Base-by-base conservation (phyloP, 2,329 filamentous ascomycete species). In the Colletotrichum brevisporum region DNA sequence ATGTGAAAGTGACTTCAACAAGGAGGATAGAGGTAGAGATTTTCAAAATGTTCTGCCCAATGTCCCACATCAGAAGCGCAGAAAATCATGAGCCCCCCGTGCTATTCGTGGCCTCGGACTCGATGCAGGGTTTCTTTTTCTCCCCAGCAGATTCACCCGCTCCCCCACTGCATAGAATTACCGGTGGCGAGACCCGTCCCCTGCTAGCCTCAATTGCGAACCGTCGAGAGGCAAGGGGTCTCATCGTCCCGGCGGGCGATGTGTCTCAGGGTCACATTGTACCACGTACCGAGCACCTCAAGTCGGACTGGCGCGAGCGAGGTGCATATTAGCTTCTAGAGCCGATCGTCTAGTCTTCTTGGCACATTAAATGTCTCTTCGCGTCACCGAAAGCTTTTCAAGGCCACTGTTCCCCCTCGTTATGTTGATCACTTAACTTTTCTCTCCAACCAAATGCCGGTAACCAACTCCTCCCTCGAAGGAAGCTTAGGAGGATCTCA, bases 221-320 rank as follows among this genome's bases (percentile, higher is more conserved):
- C 53, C 36, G 4, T 6, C 54, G 18, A 47, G 43, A 50, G 24
- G 47, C 39, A 21, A 10, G 51, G 52, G n/a, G 43, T 48, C 16
- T n/a, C 21, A 36, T 4, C 6, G 18, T 18, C 21, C 26, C 2
- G 21, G 36, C 15, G 59, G 39, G 50, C 48, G 16, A 12, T 13
- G 18, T 45, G 66, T 66, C 61, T 59, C 66, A 66, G 54, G 31
- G 61, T 69, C 50, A 50, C 36, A 60, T 69, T 48, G 54, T 43
- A 66, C 52, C 21, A 39, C 64, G 64, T 63, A 67, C 64, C 58
- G 64, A 67, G 43, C 43, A 67, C 13, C 66, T 60, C 8, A 45
- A 66, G 66, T 31, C 31, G 61, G 66, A 59, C 24, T 69, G 66
- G 61, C 43, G 61, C 61, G 61, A 69, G 55, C 54, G 43, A 52